A percentile compares a stretch with the other conserved stretches of the same genome.
Conservation (phyloP, 495 filamentous ascomycete species). For the Talaromyces stipitatus region DNA sequence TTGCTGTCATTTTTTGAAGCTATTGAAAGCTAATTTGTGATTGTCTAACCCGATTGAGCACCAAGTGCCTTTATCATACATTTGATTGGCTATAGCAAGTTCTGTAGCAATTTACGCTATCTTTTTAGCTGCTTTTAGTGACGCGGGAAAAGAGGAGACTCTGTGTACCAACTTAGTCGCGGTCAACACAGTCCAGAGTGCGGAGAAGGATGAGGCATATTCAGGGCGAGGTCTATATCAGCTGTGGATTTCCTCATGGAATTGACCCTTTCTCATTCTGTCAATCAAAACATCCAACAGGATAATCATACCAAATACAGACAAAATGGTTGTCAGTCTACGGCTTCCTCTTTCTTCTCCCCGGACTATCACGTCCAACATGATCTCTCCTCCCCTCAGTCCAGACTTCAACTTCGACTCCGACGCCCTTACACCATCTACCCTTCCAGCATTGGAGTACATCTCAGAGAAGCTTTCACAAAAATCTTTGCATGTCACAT, state of each 20-base stretch:
- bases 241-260: background rate
- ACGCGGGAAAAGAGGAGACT: background rate
- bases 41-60: background rate
- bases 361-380: slow-evolving; percentile 30
- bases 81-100: background rate
- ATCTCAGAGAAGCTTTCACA: slow-evolving; percentile 41
- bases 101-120: background rate
- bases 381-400: slow-evolving; percentile 39
- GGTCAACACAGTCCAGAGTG: background rate
- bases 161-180: background rate
- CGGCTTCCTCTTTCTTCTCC: slow-evolving; percentile 37
- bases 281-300: slow-evolving; percentile 1
- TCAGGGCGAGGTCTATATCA: background rate
- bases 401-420: slow-evolving; percentile 36
- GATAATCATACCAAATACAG: background rate
- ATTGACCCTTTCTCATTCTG: background rate
- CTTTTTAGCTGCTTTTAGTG: background rate
- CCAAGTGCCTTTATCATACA: background rate
- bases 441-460: slow-evolving; percentile 40
- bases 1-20: background rate
- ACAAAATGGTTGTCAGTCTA: slow-evolving; percentile 31
- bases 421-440: slow-evolving; percentile 30
- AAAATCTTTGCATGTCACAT: slow-evolving; percentile 37
- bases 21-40: background rate
- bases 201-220: background rate